Base-by-base conservation (phyloP, 23 red algal species). In the Chondrus crispus region DNA sequence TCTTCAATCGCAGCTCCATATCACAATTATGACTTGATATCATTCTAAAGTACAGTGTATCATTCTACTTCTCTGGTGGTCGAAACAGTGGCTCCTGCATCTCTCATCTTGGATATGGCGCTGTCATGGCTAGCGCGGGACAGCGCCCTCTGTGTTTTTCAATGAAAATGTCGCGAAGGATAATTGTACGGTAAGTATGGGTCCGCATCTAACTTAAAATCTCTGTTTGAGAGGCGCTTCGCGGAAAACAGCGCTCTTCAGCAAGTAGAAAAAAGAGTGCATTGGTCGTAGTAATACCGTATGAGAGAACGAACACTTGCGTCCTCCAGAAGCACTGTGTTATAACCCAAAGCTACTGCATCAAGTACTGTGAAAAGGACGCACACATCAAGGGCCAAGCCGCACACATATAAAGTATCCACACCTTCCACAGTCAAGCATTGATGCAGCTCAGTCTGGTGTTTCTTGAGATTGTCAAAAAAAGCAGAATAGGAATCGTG, bases 401-500 rank as follows among this genome's bases (percentile, higher is more conserved):
- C 95, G 43, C 82, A 92, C 4, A 96, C 64, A 28, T 64, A 68
- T 20, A 96, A 18, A n/a, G 53, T 68, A 47, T 48, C 54, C 63
- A 93, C 84, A 30, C 68, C 47, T 18, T 35, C 63, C 33, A 47
- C 39, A 50, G 46, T 79, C 37, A 96, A 74, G 30, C 52, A 20
- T 5, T 40, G 26, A 26, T 48, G 44, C 33, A 96, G 82, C 36
- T 72, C 47, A 2, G 95, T 93, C 8, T 85, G 68, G 37, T 45
- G 9, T 28, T 75, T 74, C 19, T 39, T 79, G 42, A 53, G 38
- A 54, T 92, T 85, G 58, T 93, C 88, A 50, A 50, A 62, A 51
- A 96, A 96, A 7, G 81, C 95, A 2, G 95, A 96, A 55, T 96
- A 96, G 14, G 88, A 87, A 46, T 96, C 95, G 50, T 76, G 81